These are phyloP conservation scores for Porphyrellus cyaneotinctus DNA, from an alignment of 768 basidiomycete species.

Conservation along the genomic window DNA sequence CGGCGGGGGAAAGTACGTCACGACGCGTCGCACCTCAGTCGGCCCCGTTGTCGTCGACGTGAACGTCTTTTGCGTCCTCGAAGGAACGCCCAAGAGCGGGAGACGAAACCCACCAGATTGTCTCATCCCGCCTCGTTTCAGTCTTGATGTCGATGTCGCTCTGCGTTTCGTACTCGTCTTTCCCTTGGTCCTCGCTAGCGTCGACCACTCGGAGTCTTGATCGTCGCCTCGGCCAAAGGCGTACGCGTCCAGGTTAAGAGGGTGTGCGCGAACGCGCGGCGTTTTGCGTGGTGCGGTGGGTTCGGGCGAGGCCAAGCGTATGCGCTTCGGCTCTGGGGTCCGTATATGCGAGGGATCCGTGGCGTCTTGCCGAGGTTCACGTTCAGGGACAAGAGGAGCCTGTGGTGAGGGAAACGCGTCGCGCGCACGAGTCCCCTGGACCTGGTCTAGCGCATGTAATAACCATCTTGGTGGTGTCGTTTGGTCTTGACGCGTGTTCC, in stretches of 20 bases:
- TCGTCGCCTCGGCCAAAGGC: conserved; percentile 18
- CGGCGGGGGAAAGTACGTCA: conserved; percentile 30
- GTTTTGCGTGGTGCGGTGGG: conserved; percentile 1
- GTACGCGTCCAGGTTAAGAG: conserved; percentile 9
- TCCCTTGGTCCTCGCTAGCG: not conserved
- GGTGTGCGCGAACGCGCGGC: not conserved
- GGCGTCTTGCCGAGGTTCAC: not conserved
- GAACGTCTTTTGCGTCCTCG: not conserved
- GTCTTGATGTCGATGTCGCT: too few relatives aligned
- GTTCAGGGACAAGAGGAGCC: not conserved
- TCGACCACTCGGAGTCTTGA: conserved; percentile 22
- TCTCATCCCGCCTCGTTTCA: not conserved
- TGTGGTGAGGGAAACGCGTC: not conserved
- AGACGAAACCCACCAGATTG: conserved; percentile 24
- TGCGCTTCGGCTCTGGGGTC: conserved; percentile 7
- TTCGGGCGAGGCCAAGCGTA: conserved; percentile 1
- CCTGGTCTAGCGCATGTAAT: not conserved
- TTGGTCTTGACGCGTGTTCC: too few relatives aligned
- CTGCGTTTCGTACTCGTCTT: conserved; percentile 5
- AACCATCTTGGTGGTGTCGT: conserved; percentile 10
- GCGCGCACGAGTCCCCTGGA: not conserved
- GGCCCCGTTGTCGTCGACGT: not conserved
- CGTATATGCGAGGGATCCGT: conserved; percentile 1
- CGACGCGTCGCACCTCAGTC: conserved; percentile 16
- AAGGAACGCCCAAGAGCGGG: conserved; percentile 8